These are phyloP conservation scores for Exophiala sideris DNA, from an alignment of 2,329 filamentous ascomycete genomes.

Conservation along the genomic window DNA sequence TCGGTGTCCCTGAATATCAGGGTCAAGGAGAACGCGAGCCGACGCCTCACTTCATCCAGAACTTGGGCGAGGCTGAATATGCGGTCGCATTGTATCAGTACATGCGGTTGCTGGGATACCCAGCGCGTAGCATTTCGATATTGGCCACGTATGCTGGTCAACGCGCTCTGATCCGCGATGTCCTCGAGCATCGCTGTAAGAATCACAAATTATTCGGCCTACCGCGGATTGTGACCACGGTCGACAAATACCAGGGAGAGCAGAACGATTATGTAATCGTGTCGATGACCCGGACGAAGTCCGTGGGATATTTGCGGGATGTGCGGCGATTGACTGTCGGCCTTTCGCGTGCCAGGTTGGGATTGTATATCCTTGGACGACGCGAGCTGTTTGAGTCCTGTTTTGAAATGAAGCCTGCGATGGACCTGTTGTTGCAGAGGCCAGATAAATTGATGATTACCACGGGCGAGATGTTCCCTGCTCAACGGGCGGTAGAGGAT, in stretches of 20 bases:
- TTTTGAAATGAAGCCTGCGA: slow-evolving; percentile 82
- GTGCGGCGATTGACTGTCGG: slow-evolving; percentile 92
- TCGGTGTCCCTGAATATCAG: slow-evolving; percentile 92
- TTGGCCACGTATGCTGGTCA: slow-evolving; percentile 93
- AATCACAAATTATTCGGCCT: slow-evolving; percentile 82
- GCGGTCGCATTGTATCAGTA: slow-evolving; percentile 94
- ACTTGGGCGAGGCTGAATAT: slow-evolving; percentile 94
- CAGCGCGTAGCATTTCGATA: slow-evolving; percentile 78
- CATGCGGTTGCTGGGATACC: slow-evolving; percentile 93
- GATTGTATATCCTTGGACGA: slow-evolving; percentile 87
- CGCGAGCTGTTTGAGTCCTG: slow-evolving; percentile 84
- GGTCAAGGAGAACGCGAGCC: slow-evolving; percentile 84
- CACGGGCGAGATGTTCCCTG: slow-evolving; percentile 82
- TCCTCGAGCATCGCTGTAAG: slow-evolving; percentile 77
- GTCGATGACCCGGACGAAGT: slow-evolving; percentile 82
- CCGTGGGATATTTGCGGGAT: slow-evolving; percentile 89
- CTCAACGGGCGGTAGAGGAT: slow-evolving; percentile 32
- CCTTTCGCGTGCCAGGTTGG: slow-evolving; percentile 84
- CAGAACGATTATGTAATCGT: slow-evolving; percentile 98
- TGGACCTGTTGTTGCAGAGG: slow-evolving; percentile 71
- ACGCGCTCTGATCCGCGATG: slow-evolving; percentile 80
- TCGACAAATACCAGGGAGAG: slow-evolving; percentile 98
- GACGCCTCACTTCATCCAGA: slow-evolving; percentile 91
- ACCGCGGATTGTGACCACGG: slow-evolving; percentile 85
- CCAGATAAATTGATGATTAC: slow-evolving; percentile 77